phyloP scores from a whole-genome alignment of 2,329 filamentous ascomycete genomes.

The Periconia sp. region DNA sequence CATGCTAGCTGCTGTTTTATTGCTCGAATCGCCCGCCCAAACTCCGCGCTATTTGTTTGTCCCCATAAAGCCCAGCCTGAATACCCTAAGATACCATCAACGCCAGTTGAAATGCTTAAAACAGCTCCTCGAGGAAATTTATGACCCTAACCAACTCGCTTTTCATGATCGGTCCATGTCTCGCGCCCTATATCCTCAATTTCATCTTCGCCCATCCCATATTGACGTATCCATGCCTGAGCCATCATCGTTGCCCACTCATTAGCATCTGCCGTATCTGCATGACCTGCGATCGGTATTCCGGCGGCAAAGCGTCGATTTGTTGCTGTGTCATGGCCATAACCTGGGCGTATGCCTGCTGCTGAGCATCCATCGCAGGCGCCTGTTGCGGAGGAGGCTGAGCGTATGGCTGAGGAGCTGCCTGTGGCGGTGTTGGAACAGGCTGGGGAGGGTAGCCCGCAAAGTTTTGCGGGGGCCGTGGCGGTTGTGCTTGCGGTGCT shows the following conservation, averaged over 20 bases:
- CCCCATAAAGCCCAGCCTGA: not conserved
- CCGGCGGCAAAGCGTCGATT: slow-evolving; percentile 78
- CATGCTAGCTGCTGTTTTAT: slow-evolving; percentile 3
- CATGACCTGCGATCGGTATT: slow-evolving; percentile 80
- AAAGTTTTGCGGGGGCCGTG: slow-evolving; percentile 37
- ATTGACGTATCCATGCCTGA: not conserved
- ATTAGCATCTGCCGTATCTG: slow-evolving; percentile 71
- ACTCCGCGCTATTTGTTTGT: slow-evolving; percentile 11
- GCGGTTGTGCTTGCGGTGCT: slow-evolving; percentile 29
- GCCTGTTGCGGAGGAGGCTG: slow-evolving; percentile 42
- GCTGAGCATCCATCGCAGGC: slow-evolving; percentile 51
- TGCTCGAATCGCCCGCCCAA: slow-evolving; percentile 1
- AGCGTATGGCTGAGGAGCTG: slow-evolving; percentile 49
- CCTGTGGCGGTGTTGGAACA: slow-evolving; percentile 59
- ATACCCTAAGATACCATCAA: slow-evolving; percentile 4
- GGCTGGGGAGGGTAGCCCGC: slow-evolving; percentile 52
- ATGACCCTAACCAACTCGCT: too few relatives aligned
- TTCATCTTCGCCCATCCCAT: not conserved
- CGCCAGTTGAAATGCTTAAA: slow-evolving; percentile 4
- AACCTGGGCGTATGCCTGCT: slow-evolving; percentile 69
- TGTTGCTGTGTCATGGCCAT: slow-evolving; percentile 79
- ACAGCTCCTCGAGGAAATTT: too few relatives aligned
- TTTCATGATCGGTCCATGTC: too few relatives aligned
- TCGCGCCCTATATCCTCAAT: too few relatives aligned
- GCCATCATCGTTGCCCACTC: slow-evolving; percentile 26